Base-by-base conservation (phyloP, 176 grass and related monocot genomes). In the Oryza officinalis region DNA sequence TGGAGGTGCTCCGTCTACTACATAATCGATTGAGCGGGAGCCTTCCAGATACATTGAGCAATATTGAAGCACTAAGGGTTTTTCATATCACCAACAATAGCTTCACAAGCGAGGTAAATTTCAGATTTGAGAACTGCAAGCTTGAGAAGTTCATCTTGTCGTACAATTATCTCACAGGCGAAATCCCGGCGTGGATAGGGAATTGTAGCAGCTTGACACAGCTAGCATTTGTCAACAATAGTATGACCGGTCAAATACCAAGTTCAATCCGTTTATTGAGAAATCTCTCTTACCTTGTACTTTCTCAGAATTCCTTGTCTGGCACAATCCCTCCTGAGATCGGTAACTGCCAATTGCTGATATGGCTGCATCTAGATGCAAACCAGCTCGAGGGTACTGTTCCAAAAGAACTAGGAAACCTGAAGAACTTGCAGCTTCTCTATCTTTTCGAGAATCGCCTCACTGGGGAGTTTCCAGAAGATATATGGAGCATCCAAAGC, bases 11-110 rank as follows among this genome's bases (percentile, higher is more conserved):
- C 38, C 79, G 57, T 80, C 77, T 97, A 9, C 47, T 20, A 0
- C 0, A 84, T 66, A 97, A 97, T 91, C 90, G 67, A 59, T 72
- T 97, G 38, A 92, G 67, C 2, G 95, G 95, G 17, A 74, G 31
- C 75, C 80, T 97, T 61, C 92, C 90, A 4, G 66, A 80, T 67
- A 89, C 78, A 38, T 68, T 94, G 83, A 76, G 80, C 76, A 15
- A 40, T 32, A 76, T 93, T 5, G 86, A 77, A 81, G 86, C 81
- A 66, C 72, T 94, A 32, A 91, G 18, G 54, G 0, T 20, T 33
- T 76, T 97, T 15, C 71, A 93, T 89, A 74, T 71, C 27, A 82
- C 40, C 17, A 45, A 1, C 25, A 97, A 97, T 84, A 66, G 63
- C 76, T 83, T 97, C 13, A 86, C 30, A 4, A 92, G 92, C 8